phyloP scores from a whole-genome alignment of 257 asterid species.

The Henckelia pumila region DNA sequence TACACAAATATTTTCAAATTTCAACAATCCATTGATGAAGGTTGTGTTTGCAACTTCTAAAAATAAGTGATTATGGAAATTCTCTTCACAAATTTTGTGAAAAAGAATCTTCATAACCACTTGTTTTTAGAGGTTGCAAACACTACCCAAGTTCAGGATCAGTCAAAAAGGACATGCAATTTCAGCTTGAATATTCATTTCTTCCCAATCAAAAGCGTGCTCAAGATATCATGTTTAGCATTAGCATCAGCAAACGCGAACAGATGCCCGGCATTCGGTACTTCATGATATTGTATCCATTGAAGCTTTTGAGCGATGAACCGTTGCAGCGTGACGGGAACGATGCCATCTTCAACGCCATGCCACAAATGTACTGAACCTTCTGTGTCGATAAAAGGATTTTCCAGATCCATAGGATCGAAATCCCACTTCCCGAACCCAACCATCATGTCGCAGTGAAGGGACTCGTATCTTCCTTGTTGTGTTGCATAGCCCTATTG shows the following conservation, averaged over 20 bases:
- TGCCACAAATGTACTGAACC: conserved; percentile 76
- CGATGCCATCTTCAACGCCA: conserved; percentile 66
- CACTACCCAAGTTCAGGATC: too few relatives aligned
- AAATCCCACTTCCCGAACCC: conserved; percentile 70
- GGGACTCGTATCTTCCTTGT: conserved; percentile 62
- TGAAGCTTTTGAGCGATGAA: conserved; percentile 55
- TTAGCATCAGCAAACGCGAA: conserved; percentile 24
- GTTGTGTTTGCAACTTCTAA: too few relatives aligned
- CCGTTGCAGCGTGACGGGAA: conserved; percentile 58
- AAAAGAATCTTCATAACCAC: too few relatives aligned
- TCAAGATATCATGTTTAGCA: conserved; percentile 40
- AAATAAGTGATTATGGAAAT: too few relatives aligned
- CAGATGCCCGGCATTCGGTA: conserved; percentile 44
- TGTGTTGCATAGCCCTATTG: conserved; percentile 52
- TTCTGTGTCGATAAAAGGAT: conserved; percentile 44
- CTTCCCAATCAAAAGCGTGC: conserved; percentile 35
- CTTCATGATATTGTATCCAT: conserved; percentile 53
- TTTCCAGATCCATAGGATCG: conserved; percentile 59
- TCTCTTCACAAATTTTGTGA: too few relatives aligned
- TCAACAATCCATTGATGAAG: too few relatives aligned
- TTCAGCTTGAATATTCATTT: conserved; percentile 6
- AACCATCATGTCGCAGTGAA: conserved; percentile 58
- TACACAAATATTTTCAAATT: too few relatives aligned
- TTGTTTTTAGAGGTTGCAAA: too few relatives aligned
- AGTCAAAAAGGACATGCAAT: not conserved